Conservation (phyloP, 495 filamentous ascomycete genomes). For the Penicillium longicatenatum region DNA sequence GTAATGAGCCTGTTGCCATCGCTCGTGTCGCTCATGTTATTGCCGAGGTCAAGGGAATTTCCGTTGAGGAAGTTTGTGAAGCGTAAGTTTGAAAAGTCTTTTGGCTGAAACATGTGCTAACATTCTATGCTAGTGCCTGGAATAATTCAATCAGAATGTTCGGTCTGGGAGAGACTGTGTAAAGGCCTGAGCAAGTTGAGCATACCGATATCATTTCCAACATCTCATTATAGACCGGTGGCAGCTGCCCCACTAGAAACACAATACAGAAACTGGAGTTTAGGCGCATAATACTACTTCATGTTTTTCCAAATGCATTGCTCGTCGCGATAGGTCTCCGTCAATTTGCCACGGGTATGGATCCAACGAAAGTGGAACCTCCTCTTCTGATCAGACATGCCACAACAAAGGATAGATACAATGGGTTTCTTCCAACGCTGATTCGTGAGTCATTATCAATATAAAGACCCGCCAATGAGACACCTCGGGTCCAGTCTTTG, state of each 20-base stretch:
- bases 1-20: slow-evolving; percentile 89
- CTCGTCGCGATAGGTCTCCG: neutral
- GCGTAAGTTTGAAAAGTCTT: slow-evolving; percentile 51
- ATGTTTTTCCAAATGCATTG: neutral
- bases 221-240: neutral
- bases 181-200: neutral
- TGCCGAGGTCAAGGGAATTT: slow-evolving; percentile 77
- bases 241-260: neutral
- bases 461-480: neutral
- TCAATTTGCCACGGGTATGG: too few species aligned
- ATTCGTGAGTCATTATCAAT: neutral
- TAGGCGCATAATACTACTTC: neutral
- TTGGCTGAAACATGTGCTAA: slow-evolving; percentile 10
- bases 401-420: neutral
- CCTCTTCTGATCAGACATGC: neutral
- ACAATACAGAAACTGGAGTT: neutral
- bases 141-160: slow-evolving; percentile 81
- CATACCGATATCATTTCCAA: neutral
- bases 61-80: slow-evolving; percentile 80
- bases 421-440: neutral
- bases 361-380: too few species aligned
- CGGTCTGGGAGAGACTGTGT: slow-evolving; percentile 58
- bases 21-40: slow-evolving; percentile 82
- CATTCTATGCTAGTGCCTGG: slow-evolving; percentile 60
- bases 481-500: neutral